phyloP scores from a whole-genome alignment of 192 early-diverging fungal genomes.

The Backusella macrospora region DNA sequence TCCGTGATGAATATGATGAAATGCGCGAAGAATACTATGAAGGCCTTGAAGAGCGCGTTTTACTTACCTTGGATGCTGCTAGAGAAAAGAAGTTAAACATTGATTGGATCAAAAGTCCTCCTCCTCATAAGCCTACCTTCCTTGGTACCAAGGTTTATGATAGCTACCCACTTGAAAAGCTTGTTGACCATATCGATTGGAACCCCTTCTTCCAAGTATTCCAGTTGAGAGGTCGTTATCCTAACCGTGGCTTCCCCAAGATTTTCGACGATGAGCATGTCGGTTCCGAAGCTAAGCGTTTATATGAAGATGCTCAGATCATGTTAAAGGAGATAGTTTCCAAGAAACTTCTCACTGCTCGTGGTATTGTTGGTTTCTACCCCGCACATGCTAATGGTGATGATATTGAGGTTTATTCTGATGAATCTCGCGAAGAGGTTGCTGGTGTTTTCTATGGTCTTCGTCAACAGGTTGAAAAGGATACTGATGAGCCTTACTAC shows the following conservation, averaged over 20 bases:
- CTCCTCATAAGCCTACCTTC: slow-evolving; percentile 80
- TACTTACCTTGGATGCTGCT: slow-evolving; percentile 73
- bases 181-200: slow-evolving; percentile 94
- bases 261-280: slow-evolving; percentile 96
- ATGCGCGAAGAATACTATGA: slow-evolving; percentile 93
- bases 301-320: slow-evolving; percentile 82
- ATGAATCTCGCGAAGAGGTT: slow-evolving; percentile 69
- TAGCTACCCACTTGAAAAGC: slow-evolving; percentile 72
- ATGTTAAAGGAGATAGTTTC: slow-evolving; percentile 83
- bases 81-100: slow-evolving; percentile 66
- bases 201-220: slow-evolving; percentile 99
- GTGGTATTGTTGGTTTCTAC: slow-evolving; percentile 84
- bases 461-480: slow-evolving; percentile 86
- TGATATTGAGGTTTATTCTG: slow-evolving; percentile 86
- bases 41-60: slow-evolving; percentile 82
- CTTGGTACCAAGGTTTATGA: slow-evolving; percentile 80
- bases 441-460: slow-evolving; percentile 85
- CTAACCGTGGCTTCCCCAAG: slow-evolving; percentile 96
- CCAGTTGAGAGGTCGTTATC: slow-evolving; percentile 94
- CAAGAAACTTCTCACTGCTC: slow-evolving; percentile 71
- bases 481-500: slow-evolving; percentile 82
- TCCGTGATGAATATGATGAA: slow-evolving; percentile 94
- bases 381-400: slow-evolving; percentile 89
- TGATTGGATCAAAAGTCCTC: slow-evolving; percentile 67
- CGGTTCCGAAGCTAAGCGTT: slow-evolving; percentile 85